Percentiles rank a stretch among this genome's conserved stretches.
Evolutionary conservation across 2,329 filamentous ascomycete species (phyloP).

Genomic region (Aspergillus thermomutatus): DNA sequence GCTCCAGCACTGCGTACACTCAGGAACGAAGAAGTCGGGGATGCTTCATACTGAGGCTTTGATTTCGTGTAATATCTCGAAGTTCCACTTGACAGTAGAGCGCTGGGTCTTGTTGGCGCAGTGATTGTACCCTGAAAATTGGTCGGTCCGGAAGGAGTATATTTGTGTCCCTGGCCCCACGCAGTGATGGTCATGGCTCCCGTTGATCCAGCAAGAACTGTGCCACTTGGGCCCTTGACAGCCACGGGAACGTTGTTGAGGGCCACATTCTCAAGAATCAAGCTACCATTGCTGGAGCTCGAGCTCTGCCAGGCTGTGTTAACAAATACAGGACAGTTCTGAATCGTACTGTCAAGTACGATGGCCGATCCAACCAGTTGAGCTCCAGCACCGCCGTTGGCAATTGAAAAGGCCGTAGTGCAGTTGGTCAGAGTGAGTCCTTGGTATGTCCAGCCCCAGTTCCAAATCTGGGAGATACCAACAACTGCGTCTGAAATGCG

Average conservation of each 20-base stretch:
- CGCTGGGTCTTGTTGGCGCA: constrained; percentile 42
- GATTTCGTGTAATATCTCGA: constrained; percentile 44
- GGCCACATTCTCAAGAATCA: constrained; percentile 55
- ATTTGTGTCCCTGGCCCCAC: constrained; percentile 45
- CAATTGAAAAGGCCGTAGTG: constrained; percentile 51
- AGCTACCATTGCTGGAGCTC: constrained; percentile 45
- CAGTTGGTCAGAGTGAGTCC: constrained; percentile 53
- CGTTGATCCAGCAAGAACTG: constrained; percentile 35
- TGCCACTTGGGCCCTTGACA: constrained; percentile 37
- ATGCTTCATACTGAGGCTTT: constrained; percentile 54
- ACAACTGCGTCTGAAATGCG: constrained; percentile 51
- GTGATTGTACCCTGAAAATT: constrained; percentile 44
- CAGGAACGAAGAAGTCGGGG: constrained; percentile 38
- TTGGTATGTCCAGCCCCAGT: constrained; percentile 59
- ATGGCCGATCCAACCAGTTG: constrained; percentile 54
- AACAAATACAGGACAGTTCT: constrained; percentile 50
- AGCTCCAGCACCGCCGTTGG: constrained; percentile 36
- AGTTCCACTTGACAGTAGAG: constrained; percentile 42
- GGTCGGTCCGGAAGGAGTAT: constrained; percentile 43
- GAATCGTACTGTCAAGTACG: constrained; percentile 55
- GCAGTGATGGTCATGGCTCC: constrained; percentile 36
- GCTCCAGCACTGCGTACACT: constrained; percentile 44
- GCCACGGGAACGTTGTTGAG: constrained; percentile 50
- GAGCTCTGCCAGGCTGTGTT: constrained; percentile 44
- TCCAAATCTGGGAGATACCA: constrained; percentile 56